Evolutionary conservation across 768 basidiomycete genomes (phyloP).

Genomic region (Flagelloscypha sp.): DNA sequence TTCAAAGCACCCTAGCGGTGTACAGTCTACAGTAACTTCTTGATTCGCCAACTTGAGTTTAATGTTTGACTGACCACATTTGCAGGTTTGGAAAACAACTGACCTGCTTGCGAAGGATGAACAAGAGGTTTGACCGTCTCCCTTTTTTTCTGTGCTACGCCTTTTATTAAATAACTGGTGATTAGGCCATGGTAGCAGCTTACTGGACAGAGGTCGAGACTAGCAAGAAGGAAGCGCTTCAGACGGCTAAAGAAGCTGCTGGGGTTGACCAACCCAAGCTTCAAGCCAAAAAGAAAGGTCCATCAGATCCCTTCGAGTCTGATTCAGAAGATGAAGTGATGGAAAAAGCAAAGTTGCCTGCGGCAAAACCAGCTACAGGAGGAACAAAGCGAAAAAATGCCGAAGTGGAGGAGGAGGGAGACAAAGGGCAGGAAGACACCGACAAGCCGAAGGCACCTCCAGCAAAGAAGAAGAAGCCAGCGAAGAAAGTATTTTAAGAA

Average conservation of each 20-base stretch:
- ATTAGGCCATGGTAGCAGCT: conserved; percentile 6
- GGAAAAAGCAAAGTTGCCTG: conserved; percentile 12
- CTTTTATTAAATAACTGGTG: conserved; percentile 6
- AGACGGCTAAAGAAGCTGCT: neutral
- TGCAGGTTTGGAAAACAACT: conserved; percentile 61
- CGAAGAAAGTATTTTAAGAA: no score
- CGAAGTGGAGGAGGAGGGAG: conserved; percentile 20
- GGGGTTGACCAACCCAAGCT: neutral
- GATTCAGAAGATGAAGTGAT: conserved; percentile 28
- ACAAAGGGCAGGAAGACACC: conserved; percentile 15
- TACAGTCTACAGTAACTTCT: conserved; percentile 54
- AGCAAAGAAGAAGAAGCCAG: conserved; percentile 10
- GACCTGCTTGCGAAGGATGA: conserved; percentile 51
- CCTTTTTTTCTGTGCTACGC: neutral
- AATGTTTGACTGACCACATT: conserved; percentile 3
- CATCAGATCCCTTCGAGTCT: conserved; percentile 56
- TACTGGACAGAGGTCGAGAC: conserved; percentile 1
- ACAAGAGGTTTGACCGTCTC: conserved; percentile 41
- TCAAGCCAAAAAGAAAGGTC: conserved; percentile 34
- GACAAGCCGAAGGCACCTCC: conserved; percentile 9
- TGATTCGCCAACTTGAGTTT: conserved; percentile 2
- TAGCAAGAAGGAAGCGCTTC: conserved; percentile 1
- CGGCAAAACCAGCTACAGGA: conserved; percentile 7
- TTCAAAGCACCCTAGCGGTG: conserved; percentile 68
- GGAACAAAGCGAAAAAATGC: conserved; percentile 7